Conservation (phyloP, 306 rosid species). For the Hippophae tibetana region DNA sequence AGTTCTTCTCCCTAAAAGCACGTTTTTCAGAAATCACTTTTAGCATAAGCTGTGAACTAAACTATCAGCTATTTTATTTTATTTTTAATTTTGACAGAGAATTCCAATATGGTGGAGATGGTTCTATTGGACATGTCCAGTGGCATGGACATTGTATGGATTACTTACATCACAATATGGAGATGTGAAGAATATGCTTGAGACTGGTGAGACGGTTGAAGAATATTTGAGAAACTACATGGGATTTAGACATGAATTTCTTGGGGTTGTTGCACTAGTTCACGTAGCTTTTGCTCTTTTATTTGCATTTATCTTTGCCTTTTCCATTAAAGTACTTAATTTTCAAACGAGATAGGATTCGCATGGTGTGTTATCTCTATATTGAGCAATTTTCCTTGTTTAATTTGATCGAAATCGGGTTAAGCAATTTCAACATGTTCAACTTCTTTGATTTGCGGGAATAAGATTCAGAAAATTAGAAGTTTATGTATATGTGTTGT, state of each 20-base stretch:
- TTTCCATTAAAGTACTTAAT: slow-evolving; percentile 25
- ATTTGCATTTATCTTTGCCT: slow-evolving; percentile 32
- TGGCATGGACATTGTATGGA: slow-evolving; percentile 66
- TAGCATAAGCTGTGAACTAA: neutral
- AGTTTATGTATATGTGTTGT: no score
- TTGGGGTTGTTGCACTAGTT: slow-evolving; percentile 25
- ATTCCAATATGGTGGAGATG: slow-evolving; percentile 83
- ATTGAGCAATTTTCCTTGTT: no score
- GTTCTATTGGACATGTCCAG: slow-evolving; percentile 63
- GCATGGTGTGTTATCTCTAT: no score
- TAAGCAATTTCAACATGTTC: no score
- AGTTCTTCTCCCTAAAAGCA: slow-evolving; percentile 10
- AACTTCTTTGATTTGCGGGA: no score
- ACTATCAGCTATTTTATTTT: neutral
- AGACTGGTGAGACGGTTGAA: slow-evolving; percentile 15
- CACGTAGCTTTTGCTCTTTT: slow-evolving; percentile 16
- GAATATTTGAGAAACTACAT: slow-evolving; percentile 16
- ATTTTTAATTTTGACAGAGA: slow-evolving; percentile 29
- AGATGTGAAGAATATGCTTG: slow-evolving; percentile 14
- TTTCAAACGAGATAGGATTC: slow-evolving; percentile 30
- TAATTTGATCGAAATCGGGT: no score
- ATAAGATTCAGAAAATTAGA: no score
- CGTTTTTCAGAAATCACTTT: neutral
- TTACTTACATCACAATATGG: slow-evolving; percentile 48
- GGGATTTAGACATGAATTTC: slow-evolving; percentile 33